Base-by-base conservation (phyloP, 306 rosid genomes). In the Lathyrus aphaca region DNA sequence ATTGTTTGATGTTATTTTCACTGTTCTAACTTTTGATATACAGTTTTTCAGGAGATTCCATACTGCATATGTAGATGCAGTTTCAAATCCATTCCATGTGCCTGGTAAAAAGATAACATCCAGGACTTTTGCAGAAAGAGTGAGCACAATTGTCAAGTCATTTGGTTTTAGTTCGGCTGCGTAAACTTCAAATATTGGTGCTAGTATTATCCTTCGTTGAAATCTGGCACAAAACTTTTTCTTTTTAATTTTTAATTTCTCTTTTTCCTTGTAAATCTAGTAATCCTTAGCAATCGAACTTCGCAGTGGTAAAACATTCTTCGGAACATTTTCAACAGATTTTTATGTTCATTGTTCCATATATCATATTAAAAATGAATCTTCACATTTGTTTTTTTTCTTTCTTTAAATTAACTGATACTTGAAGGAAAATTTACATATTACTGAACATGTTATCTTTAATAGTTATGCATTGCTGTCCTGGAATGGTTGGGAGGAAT, bases 41-140 rank as follows among this genome's bases (percentile, higher is more conserved):
- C 83, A 91, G 99, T 92, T 87, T 86, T 89, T 92, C 87, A 71
- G 95, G 83, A 88, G 85, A 80, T 92, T 89, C 73, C 96, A 87
- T 79, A 84, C 89, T 10, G 95, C 92, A 58, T 92, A 89, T 66
- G 98, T 86, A 56, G 95, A 92, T 83, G 96, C 98, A 39, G 91
- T 92, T 74, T 92, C 98, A 68, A 88, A 92, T 61, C 98, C 96
- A 59, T 92, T 92, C 68, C 96, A 90, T 44, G 96, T 89, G 74
- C 96, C 96, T 3, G 98, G 95, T 30, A 94, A 91, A 76, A 94
- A 94, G 85, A 94, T 94, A 80, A 91, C 88, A 45, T 94, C 99
- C 27, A 91, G 80, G 77, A 88, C 87, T 30, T 90, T 87, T 77
- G 97, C 90, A 16, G 97, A 94, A 66, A 87, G 94, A 69, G 97